Evolutionary conservation across 164 flowering plant species (phyloP).

Genomic region (Sedum album): DNA sequence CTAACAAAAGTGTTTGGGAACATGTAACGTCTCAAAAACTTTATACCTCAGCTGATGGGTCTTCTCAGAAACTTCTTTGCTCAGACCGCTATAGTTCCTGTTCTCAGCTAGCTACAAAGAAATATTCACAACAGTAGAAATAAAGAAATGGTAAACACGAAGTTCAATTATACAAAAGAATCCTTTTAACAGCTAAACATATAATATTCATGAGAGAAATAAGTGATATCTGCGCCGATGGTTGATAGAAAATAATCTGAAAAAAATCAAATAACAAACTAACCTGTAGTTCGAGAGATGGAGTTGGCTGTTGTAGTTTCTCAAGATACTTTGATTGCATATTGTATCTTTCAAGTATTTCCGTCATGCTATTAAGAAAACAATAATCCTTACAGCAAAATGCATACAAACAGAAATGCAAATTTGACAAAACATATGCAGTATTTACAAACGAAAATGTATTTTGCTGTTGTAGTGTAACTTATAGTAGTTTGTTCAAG

Average conservation of each 20-base stretch:
- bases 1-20: background rate
- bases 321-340: background rate
- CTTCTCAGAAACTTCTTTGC: conserved; percentile 64
- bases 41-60: conserved; percentile 64
- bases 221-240: too few relatives aligned
- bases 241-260: background rate
- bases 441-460: too few relatives aligned
- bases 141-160: too few relatives aligned
- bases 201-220: too few relatives aligned
- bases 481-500: too few relatives aligned
- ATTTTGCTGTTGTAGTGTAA: too few relatives aligned
- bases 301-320: background rate
- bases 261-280: background rate
- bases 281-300: background rate
- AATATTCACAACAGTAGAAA: background rate
- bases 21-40: background rate
- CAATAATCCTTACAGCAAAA: background rate
- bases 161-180: too few relatives aligned
- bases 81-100: conserved; percentile 41
- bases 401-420: too few relatives aligned
- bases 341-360: conserved; percentile 41
- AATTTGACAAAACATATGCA: too few relatives aligned
- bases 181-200: background rate
- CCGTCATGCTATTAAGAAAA: conserved; percentile 37
- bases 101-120: conserved; percentile 60